Evolutionary conservation across 2,329 filamentous ascomycete species (phyloP), one percentile per base, ranked within the genome.

Genomic region (Xylaria sp.): DNA sequence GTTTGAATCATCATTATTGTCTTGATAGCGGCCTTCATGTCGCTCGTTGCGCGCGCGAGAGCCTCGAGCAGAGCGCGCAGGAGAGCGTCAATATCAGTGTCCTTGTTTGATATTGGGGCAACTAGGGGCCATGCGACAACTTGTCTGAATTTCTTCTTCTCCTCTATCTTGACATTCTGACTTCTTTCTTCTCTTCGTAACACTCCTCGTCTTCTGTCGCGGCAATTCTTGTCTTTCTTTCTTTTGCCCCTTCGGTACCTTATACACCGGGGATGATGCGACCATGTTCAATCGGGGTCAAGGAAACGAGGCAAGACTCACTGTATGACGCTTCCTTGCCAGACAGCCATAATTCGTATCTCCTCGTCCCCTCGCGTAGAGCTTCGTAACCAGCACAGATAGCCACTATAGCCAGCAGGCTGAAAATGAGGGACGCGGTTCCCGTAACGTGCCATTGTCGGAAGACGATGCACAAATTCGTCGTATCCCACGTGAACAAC

Each of bases 401-500:
- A 69, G 92, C 86, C 68, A 97, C 88, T 75, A 99, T 90, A 73
- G 89, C 92, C 73, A 96, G 75, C 69, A 99, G 90, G 32, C 95
- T 97, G 76, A 94, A 80, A 79, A 98, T 76, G 66, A 99, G 90
- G 39, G 92, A 92, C 61, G 88, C 77, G 2, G 90, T 90, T 69
- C 90, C 90, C 70, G 87, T 90, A 80, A 99, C 83, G 82, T 93
- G 94, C 96, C 96, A 99, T 81, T 90, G 89, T 75, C 86, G 87
- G 85, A 98, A 99, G 80, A 99, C 89, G 81, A 99, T 97, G 86
- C 96, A 99, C 72, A 99, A 93, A 82, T 98, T 92, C 65, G 86
- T 88, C 2, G 94, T 95, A 80, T 94, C 89, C 95, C 95, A 99
- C 69, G 94, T 98, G 85, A 99, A 99, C 73, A 98, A 89, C 95